Conservation (phyloP, 139 green algal species). For the Chlamydomonas applanata region DNA sequence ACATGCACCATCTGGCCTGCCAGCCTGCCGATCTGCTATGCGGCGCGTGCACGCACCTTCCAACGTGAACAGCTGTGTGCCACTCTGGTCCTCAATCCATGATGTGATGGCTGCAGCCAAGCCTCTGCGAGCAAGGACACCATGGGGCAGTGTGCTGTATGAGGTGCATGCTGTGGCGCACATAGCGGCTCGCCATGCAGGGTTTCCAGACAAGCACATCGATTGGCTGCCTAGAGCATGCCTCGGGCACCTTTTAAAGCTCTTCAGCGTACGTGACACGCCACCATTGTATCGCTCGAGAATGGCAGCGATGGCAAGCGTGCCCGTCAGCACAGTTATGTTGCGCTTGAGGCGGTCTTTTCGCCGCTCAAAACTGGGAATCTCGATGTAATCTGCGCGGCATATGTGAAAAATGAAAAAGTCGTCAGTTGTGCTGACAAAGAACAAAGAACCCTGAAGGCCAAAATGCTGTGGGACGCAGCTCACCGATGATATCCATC, state of each 20-base stretch:
- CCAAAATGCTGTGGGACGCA: too few relatives aligned
- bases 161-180: too few relatives aligned
- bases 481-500: slow-evolving; percentile 24
- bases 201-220: too few relatives aligned
- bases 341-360: slow-evolving; percentile 8
- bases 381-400: slow-evolving; percentile 23
- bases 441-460: too few relatives aligned
- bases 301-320: slow-evolving; percentile 1
- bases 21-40: too few relatives aligned
- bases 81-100: slow-evolving; percentile 41
- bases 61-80: slow-evolving; percentile 27
- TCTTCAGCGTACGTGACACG: slow-evolving; percentile 12
- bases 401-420: too few relatives aligned
- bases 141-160: too few relatives aligned
- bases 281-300: slow-evolving; percentile 25
- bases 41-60: slow-evolving; percentile 33
- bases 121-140: slow-evolving; percentile 14
- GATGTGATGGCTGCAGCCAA: slow-evolving; percentile 30
- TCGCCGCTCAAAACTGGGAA: slow-evolving; percentile 26
- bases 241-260: background rate
- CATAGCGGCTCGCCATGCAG: background rate
- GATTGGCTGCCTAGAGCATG: too few relatives aligned
- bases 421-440: too few relatives aligned
- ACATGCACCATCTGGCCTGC: too few relatives aligned
- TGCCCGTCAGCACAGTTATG: slow-evolving; percentile 16